phyloP scores from a whole-genome alignment of 139 green algal species.

The Coelastrella sp. region DNA sequence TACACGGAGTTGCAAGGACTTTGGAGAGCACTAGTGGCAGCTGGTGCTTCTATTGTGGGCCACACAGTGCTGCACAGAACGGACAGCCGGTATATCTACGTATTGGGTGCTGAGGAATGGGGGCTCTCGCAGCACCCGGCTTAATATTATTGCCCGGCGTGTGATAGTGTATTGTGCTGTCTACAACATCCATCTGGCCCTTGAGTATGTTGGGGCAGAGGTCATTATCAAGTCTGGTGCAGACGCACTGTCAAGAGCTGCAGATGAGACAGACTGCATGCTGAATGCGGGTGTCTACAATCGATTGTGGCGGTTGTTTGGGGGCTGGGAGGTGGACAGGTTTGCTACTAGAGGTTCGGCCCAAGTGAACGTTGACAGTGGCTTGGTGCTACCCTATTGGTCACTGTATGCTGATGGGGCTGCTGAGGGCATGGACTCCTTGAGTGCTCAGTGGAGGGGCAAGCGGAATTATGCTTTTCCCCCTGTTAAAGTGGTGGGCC shows the following conservation, averaged over 20 bases:
- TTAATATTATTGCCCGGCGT: neutral
- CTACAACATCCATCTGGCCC: neutral
- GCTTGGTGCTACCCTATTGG: neutral
- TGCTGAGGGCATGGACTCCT: slow-evolving; percentile 6
- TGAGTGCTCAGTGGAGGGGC: neutral
- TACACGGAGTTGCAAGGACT: slow-evolving; percentile 5
- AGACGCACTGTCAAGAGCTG: neutral
- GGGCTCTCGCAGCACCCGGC: neutral
- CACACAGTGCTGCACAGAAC: slow-evolving; percentile 10
- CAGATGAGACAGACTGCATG: slow-evolving; percentile 30
- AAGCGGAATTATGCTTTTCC: slow-evolving; percentile 3
- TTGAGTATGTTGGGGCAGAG: slow-evolving; percentile 17
- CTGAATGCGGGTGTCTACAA: neutral
- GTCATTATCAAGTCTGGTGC: slow-evolving; percentile 23
- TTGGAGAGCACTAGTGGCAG: neutral
- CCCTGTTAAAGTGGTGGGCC: neutral
- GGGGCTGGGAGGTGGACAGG: neutral
- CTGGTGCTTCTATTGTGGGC: neutral
- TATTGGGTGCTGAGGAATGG: neutral
- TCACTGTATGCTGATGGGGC: neutral
- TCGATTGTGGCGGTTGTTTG: neutral
- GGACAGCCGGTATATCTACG: slow-evolving; percentile 25
- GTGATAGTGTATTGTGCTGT: slow-evolving; percentile 20
- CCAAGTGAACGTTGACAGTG: neutral
- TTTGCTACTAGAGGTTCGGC: neutral